Evolutionary conservation across 2,329 filamentous ascomycete species (phyloP).

Genomic region (Clarireedia homoeocarpa): DNA sequence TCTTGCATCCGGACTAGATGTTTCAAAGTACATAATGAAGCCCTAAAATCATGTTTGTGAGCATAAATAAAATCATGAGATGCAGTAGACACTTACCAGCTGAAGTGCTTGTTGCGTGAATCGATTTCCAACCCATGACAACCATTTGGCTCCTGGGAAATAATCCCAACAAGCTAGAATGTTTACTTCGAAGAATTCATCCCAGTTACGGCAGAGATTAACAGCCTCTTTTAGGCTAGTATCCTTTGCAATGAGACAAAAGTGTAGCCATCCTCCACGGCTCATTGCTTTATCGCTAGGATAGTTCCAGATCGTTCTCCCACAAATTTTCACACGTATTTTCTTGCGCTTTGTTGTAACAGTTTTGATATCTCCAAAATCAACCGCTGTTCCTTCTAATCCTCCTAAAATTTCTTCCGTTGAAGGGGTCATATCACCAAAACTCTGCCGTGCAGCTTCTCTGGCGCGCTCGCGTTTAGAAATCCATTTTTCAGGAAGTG

Average conservation of each 20-base stretch:
- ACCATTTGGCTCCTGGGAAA: constrained; percentile 40
- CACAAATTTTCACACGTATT: constrained; percentile 36
- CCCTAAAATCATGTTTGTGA: constrained; percentile 15
- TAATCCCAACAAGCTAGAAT: constrained; percentile 38
- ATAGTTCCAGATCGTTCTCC: constrained; percentile 43
- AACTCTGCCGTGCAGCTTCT: constrained; percentile 19
- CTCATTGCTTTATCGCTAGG: constrained; percentile 39
- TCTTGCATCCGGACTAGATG: constrained; percentile 23
- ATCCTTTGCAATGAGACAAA: constrained; percentile 42
- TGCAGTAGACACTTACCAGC: constrained; percentile 18
- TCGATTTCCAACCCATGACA: constrained; percentile 33
- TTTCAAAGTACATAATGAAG: constrained; percentile 19
- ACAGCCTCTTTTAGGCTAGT: constrained; percentile 38
- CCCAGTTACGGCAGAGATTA: constrained; percentile 41
- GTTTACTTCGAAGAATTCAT: constrained; percentile 42
- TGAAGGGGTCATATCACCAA: constrained; percentile 21
- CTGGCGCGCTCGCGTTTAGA: constrained; percentile 20
- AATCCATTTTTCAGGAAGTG: constrained; percentile 23
- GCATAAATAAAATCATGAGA: background rate
- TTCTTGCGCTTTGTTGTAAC: constrained; percentile 32
- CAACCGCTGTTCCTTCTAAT: constrained; percentile 20
- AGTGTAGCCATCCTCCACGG: constrained; percentile 42
- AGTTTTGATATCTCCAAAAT: constrained; percentile 31
- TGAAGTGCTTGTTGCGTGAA: constrained; percentile 34
- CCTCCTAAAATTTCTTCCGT: constrained; percentile 16